Conservation (phyloP, 345 rosid species). For the Brassica carinata region DNA sequence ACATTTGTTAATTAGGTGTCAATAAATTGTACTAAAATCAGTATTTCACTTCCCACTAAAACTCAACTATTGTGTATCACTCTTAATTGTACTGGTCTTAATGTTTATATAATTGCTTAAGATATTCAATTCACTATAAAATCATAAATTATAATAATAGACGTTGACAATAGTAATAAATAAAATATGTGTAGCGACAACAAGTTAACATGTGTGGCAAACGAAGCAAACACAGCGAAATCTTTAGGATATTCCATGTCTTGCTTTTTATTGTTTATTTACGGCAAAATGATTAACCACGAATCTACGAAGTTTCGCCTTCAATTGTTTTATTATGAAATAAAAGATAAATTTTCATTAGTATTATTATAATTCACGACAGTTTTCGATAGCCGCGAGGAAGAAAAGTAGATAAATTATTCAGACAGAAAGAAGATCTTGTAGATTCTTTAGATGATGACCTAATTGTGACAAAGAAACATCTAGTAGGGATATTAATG, state of each 20-base stretch:
- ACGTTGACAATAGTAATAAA: constrained; percentile 14
- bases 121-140: background rate
- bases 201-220: constrained; percentile 44
- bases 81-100: constrained; percentile 21
- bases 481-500: background rate
- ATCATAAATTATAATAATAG: background rate
- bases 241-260: constrained; percentile 44
- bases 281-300: constrained; percentile 39
- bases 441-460: constrained; percentile 32
- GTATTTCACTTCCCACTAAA: background rate
- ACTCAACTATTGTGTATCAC: constrained; percentile 9
- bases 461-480: constrained; percentile 36
- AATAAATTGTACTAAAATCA: background rate
- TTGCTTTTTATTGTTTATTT: constrained; percentile 31
- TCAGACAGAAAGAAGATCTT: constrained; percentile 17
- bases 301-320: constrained; percentile 36
- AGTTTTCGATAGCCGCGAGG: constrained; percentile 38
- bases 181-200: constrained; percentile 17
- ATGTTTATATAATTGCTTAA: constrained; percentile 15
- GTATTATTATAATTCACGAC: background rate
- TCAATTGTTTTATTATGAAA: background rate
- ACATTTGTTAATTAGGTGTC: background rate
- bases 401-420: constrained; percentile 11
- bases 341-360: background rate
- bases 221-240: constrained; percentile 38